These are phyloP conservation scores for Pythium aphanidermatum DNA, from an alignment of 352 stramenopile genomes.

Conservation along the genomic window DNA sequence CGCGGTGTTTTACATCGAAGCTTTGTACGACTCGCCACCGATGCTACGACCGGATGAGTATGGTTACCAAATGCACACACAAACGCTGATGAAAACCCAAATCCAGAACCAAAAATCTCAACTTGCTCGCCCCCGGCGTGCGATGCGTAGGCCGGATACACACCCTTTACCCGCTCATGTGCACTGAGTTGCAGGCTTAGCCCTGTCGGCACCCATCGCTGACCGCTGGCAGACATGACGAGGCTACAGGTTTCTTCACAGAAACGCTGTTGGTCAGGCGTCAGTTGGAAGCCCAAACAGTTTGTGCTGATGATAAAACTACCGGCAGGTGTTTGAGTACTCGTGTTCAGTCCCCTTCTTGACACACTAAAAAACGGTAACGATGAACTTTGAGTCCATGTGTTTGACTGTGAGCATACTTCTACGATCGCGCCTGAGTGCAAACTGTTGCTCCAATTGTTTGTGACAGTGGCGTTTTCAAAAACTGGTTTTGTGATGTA, in stretches of 20 bases:
- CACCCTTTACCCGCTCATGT: not conserved
- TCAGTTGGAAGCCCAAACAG: constrained; percentile 7
- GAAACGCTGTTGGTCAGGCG: not conserved
- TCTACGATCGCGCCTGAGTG: constrained; percentile 3
- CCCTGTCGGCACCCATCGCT: constrained; percentile 5
- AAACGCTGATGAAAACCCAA: constrained; percentile 2
- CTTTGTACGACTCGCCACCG: not conserved
- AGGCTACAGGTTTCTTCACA: constrained; percentile 3
- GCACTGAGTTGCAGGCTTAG: constrained; percentile 7
- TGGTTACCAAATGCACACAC: constrained; percentile 9
- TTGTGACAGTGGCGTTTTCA: no score
- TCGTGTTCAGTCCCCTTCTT: no score
- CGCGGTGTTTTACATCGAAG: constrained; percentile 2
- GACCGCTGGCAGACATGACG: constrained; percentile 7
- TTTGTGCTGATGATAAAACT: no score
- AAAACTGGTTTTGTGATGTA: constrained; percentile 4
- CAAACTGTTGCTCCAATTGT: no score
- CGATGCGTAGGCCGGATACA: constrained; percentile 8
- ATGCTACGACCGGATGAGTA: not conserved
- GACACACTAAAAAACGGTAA: no score
- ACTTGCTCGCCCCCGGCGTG: constrained; percentile 6
- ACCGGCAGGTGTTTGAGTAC: no score
- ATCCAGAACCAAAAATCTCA: constrained; percentile 2
- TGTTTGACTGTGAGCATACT: not conserved
- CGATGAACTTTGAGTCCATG: not conserved